phyloP scores from a whole-genome alignment of 1,139 yeast species.

The Kluyveromyces sp. region DNA sequence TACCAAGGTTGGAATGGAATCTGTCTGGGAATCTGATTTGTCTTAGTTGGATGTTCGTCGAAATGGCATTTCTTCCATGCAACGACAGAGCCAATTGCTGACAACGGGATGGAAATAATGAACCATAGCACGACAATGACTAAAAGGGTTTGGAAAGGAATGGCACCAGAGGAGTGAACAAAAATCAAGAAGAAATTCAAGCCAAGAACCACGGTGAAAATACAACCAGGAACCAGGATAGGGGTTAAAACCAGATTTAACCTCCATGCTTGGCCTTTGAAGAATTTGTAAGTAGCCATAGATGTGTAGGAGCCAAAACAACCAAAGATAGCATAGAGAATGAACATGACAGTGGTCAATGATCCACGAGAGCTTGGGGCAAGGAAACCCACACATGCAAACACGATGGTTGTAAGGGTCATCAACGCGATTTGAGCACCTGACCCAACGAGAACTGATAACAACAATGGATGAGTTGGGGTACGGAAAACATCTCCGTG shows the following conservation, averaged over 20 bases:
- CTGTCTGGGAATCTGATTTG: constrained; percentile 93
- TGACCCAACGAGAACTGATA: constrained; percentile 79
- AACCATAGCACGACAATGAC: constrained; percentile 84
- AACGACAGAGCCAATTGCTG: constrained; percentile 69
- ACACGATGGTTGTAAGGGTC: constrained; percentile 63
- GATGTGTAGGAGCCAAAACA: constrained; percentile 81
- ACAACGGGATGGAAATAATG: constrained; percentile 73
- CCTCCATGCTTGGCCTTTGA: constrained; percentile 92
- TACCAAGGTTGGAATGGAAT: constrained; percentile 90
- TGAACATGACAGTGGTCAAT: constrained; percentile 80
- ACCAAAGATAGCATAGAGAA: constrained; percentile 74
- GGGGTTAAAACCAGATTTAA: constrained; percentile 80
- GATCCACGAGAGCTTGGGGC: constrained; percentile 96
- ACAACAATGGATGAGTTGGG: constrained; percentile 62
- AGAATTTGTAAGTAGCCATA: constrained; percentile 74
- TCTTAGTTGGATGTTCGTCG: constrained; percentile 60
- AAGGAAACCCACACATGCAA: constrained; percentile 82
- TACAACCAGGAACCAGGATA: constrained; percentile 68
- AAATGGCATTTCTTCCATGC: constrained; percentile 62
- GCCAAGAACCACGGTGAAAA: constrained; percentile 56
- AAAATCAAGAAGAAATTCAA: constrained; percentile 77
- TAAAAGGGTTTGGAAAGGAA: constrained; percentile 84
- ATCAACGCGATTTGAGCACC: constrained; percentile 81
- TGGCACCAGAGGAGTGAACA: constrained; percentile 86
- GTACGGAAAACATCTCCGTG: constrained; percentile 94